Evolutionary conservation across 176 grass and related monocot genomes (phyloP).

Genomic region (Melocanna baccifera): DNA sequence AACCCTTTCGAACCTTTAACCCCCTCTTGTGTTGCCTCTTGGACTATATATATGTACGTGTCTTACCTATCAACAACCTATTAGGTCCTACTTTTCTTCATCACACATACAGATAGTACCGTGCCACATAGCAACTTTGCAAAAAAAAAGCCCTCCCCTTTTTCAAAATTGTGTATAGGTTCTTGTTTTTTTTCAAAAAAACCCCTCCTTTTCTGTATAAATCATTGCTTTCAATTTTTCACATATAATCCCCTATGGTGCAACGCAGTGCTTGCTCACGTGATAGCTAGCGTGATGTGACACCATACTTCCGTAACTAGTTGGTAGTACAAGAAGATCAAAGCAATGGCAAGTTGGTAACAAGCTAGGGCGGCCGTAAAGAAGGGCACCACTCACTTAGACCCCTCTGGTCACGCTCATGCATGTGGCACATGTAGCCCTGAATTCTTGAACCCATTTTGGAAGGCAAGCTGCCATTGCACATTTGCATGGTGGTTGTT

Average conservation of each 20-base stretch:
- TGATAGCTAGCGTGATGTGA: too few species aligned
- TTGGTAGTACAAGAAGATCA: neutral
- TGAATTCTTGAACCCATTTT: neutral
- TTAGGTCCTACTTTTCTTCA: neutral
- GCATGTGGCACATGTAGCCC: neutral
- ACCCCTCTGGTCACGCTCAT: neutral
- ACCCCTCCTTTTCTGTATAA: too few species aligned
- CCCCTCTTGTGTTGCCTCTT: neutral
- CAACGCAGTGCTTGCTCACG: too few species aligned
- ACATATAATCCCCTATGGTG: too few species aligned
- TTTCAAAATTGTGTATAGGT: too few species aligned
- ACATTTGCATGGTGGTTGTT: neutral
- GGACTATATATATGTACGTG: neutral
- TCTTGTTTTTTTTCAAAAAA: too few species aligned
- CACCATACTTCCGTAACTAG: too few species aligned
- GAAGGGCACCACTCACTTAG: neutral
- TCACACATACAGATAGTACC: too few species aligned
- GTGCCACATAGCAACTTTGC: too few species aligned
- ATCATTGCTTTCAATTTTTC: too few species aligned
- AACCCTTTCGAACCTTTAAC: neutral
- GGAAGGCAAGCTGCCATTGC: neutral
- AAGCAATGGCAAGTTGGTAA: neutral
- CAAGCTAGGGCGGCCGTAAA: neutral
- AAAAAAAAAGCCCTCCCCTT: too few species aligned
- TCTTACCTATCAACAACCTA: slow-evolving; percentile 31